Conservation (phyloP, 225 moss, liverwort and hornwort species). For the Pseudoscleropodium purum region DNA sequence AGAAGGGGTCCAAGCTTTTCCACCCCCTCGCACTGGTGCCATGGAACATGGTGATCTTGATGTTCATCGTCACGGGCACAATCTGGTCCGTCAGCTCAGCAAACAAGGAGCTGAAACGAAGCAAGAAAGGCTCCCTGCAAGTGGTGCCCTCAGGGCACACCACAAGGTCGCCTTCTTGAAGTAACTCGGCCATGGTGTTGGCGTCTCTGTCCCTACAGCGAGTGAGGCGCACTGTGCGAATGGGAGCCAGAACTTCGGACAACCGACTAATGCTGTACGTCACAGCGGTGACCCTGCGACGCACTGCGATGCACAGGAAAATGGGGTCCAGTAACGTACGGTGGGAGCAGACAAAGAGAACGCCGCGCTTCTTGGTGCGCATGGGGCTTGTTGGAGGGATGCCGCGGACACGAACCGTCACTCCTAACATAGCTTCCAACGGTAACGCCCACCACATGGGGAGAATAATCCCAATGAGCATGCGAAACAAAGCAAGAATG, state of each 20-base stretch:
- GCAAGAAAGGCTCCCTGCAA: conserved; percentile 73
- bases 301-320: conserved; percentile 60
- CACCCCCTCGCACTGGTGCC: conserved; percentile 81
- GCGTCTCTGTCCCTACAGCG: conserved; percentile 48
- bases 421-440: conserved; percentile 50
- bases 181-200: conserved; percentile 39
- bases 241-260: conserved; percentile 63
- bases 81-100: conserved; percentile 79
- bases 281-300: conserved; percentile 62
- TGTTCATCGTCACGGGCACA: conserved; percentile 79
- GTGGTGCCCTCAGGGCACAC: conserved; percentile 96
- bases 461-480: conserved; percentile 38
- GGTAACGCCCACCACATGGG: conserved; percentile 73
- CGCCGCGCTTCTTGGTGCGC: conserved; percentile 40
- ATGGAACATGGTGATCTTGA: conserved; percentile 70
- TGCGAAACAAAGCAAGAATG: conserved; percentile 40
- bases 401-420: conserved; percentile 39
- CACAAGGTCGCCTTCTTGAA: conserved; percentile 69
- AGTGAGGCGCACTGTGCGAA: conserved; percentile 61
- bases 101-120: conserved; percentile 72
- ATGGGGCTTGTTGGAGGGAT: conserved; percentile 28
- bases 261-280: conserved; percentile 71
- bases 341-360: conserved; percentile 71
- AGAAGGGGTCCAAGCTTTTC: conserved; percentile 83
- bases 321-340: conserved; percentile 79